A percentile compares a stretch with the other conserved stretches of the same genome.
Evolutionary conservation across 192 early-diverging fungal genomes (phyloP).

Genomic region (Spizellomyces punctatus): DNA sequence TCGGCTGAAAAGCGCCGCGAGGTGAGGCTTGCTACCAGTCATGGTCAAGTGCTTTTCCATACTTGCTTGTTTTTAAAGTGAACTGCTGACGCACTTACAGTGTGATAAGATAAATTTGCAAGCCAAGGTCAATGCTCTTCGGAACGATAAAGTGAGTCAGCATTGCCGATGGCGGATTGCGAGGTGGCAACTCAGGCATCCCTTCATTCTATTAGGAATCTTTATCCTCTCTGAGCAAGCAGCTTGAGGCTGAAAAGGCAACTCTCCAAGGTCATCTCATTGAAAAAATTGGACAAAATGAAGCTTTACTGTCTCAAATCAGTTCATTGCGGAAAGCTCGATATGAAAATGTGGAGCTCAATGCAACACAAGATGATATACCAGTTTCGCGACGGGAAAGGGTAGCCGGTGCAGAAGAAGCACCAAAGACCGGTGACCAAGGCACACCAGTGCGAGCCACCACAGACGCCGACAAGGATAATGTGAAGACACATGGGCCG

Average conservation of each 20-base stretch:
- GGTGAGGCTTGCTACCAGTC: conserved; percentile 1
- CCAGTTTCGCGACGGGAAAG: neutral
- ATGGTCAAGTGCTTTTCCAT: neutral
- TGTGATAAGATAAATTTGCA: conserved; percentile 17
- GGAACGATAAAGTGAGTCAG: conserved; percentile 18
- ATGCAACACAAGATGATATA: neutral
- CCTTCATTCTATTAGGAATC: neutral
- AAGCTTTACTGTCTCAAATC: conserved; percentile 3
- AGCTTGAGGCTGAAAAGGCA: conserved; percentile 5
- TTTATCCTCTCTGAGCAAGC: neutral
- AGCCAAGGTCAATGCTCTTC: conserved; percentile 18
- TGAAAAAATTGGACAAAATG: conserved; percentile 22
- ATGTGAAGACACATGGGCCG: neutral
- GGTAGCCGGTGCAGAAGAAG: neutral
- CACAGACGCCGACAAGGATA: neutral
- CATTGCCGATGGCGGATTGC: too few species aligned
- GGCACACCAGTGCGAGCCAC: neutral
- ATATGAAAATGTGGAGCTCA: neutral
- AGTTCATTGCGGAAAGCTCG: neutral
- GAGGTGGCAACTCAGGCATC: too few species aligned
- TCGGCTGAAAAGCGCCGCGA: conserved; percentile 16
- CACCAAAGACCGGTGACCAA: neutral
- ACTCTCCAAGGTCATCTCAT: conserved; percentile 6
- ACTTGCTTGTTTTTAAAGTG: neutral
- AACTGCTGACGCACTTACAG: neutral